These are phyloP conservation scores for Articulospora tetracladia DNA, from an alignment of 495 filamentous ascomycete species.

Conservation along the genomic window DNA sequence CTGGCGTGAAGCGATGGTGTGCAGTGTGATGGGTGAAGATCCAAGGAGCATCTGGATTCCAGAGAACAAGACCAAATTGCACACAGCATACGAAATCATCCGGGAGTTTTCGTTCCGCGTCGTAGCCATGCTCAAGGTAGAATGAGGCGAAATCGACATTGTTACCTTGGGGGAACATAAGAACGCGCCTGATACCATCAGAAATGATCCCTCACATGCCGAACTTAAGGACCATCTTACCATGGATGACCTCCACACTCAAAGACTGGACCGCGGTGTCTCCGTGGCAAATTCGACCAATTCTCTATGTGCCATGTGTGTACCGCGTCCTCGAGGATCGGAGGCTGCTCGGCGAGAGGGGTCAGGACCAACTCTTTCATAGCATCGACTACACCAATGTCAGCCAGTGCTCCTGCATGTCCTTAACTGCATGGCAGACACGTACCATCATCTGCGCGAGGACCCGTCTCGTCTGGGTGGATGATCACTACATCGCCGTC, in stretches of 20 bases:
- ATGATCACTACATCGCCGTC: conserved; percentile 71
- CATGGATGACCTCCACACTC: conserved; percentile 84
- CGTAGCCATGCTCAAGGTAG: conserved; percentile 93
- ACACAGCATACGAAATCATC: conserved; percentile 96
- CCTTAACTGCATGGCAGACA: conserved; percentile 16
- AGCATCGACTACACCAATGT: conserved; percentile 57
- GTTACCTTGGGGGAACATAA: conserved; percentile 94
- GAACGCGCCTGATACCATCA: conserved; percentile 65
- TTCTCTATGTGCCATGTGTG: conserved; percentile 83
- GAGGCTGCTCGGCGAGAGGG: conserved; percentile 55
- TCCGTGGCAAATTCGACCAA: conserved; percentile 70
- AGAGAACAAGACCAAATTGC: conserved; percentile 90
- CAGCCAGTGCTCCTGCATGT: background rate
- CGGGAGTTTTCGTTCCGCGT: conserved; percentile 48
- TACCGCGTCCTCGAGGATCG: conserved; percentile 72
- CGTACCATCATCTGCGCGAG: conserved; percentile 70
- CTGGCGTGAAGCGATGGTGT: conserved; percentile 88
- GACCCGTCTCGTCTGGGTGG: conserved; percentile 56
- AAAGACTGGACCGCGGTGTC: conserved; percentile 85
- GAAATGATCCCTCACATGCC: conserved; percentile 1
- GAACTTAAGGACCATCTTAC: conserved; percentile 40
- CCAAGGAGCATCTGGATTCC: conserved; percentile 85
- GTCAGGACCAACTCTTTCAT: conserved; percentile 75
- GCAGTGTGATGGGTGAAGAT: conserved; percentile 65
- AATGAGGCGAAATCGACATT: conserved; percentile 88